A percentile compares a stretch with the other conserved stretches of the same genome.
These are phyloP conservation scores for Ceratobasidium sp. DNA, from an alignment of 1,284 basidiomycete genomes.

Conservation along the genomic window DNA sequence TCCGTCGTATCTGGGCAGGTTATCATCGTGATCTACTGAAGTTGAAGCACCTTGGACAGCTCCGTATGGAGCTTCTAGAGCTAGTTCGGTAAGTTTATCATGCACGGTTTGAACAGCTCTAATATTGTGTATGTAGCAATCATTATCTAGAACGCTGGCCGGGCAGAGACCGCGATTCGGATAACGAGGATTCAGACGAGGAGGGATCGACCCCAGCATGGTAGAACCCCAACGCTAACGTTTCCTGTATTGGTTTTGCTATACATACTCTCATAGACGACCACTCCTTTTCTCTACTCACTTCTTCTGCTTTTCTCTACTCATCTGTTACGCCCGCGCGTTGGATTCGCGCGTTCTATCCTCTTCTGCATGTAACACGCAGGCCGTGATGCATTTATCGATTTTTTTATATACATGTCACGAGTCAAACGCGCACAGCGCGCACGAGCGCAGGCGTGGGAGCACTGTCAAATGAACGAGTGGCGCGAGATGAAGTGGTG, in stretches of 20 bases:
- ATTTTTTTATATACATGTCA: no score
- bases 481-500: no score
- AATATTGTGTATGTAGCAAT: neutral
- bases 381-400: no score
- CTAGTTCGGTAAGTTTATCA: conserved; percentile 3
- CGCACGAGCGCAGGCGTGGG: no score
- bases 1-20: neutral
- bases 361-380: no score
- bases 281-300: no score
- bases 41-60: conserved; percentile 3
- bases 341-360: no score
- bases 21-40: conserved; percentile 11
- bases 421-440: no score
- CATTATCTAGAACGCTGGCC: conserved; percentile 7
- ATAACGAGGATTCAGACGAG: neutral
- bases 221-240: neutral
- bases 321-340: no score
- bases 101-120: neutral
- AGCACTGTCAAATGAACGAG: no score
- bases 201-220: neutral
- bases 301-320: no score
- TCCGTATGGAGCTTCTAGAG: conserved; percentile 7
- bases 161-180: neutral
- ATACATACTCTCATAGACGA: neutral
- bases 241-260: no score